These are phyloP conservation scores for Royoungia palumana DNA, from an alignment of 768 basidiomycete species.

Conservation along the genomic window DNA sequence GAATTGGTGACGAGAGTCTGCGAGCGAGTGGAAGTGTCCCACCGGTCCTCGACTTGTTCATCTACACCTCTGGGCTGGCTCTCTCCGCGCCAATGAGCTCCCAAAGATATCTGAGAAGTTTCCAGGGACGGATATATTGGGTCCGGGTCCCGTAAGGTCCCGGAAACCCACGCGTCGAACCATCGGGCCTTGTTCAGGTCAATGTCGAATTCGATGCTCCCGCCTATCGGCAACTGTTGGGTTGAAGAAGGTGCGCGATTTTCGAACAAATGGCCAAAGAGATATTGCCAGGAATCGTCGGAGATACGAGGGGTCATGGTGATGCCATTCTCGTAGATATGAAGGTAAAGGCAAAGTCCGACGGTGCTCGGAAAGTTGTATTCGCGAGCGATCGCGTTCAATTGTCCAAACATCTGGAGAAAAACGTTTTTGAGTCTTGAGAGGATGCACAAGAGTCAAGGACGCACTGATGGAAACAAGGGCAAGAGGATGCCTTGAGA, in stretches of 20 bases:
- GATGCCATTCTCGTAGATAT: conserved; percentile 53
- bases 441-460: background rate
- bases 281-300: conserved; percentile 70
- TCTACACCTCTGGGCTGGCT: conserved; percentile 48
- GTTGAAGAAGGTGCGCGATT: conserved; percentile 31
- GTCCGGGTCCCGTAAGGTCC: conserved; percentile 44
- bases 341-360: conserved; percentile 79
- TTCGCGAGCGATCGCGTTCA: conserved; percentile 75
- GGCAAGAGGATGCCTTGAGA: conserved; percentile 73
- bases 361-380: conserved; percentile 75
- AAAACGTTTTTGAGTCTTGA: background rate
- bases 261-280: conserved; percentile 65
- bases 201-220: conserved; percentile 84
- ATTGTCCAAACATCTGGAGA: conserved; percentile 67
- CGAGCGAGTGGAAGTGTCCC: conserved; percentile 24
- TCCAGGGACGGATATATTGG: conserved; percentile 40
- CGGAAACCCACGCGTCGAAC: conserved; percentile 68
- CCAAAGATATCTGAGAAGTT: conserved; percentile 38
- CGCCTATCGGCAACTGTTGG: conserved; percentile 58
- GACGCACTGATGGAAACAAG: conserved; percentile 62
- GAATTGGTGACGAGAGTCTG: conserved; percentile 11
- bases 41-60: conserved; percentile 36
- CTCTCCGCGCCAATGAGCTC: conserved; percentile 45
- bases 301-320: conserved; percentile 67
- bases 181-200: conserved; percentile 73